Base-by-base conservation (phyloP, 139 green algal species). In the Asterochloris erici region DNA sequence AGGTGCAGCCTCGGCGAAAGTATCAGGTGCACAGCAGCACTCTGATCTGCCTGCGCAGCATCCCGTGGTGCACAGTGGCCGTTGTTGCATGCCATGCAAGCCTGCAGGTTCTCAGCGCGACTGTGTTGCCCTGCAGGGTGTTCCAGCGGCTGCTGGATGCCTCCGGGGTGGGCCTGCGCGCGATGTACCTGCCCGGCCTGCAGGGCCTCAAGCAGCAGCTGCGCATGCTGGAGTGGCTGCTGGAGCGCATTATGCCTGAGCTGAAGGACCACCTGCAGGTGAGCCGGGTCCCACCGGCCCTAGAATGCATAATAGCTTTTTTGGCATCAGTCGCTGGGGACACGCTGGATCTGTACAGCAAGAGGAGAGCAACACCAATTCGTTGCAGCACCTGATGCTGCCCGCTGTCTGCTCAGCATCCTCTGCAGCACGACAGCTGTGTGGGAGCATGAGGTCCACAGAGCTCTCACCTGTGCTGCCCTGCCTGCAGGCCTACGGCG, bases 121-220 rank as follows among this genome's bases (percentile, higher is more conserved):
- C 12, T 16, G 70, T 82, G 68, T 81, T 87, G 78, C 23, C 60
- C 38, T 54, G 38, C 38, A 54, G 38, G 38, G 38, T 54, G 38
- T 54, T 54, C 38, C 38, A 54, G 38, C 38, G 38, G 4, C 83
- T 96, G 2, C 92, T 96, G 91, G 86, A 85, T 29, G 29, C 83
- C 19, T 70, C 54, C 23, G 92, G 91, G 24, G 81, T 90, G 66
- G 93, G 94, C 83, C 86, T 98, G 79, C 89, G 95, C 38, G 84
- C 87, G 11, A 84, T 96, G 21, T 98, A 97, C 90, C 85, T 96
- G 12, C 95, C 95, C 0, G 94, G 76, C 21, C 82, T 98, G 69
- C 84, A 91, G 27, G 88, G 85, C 10, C 91, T 97, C 21, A 96
- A 97, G 82, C 54, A 85, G 63, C 54, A 86, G 79, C 87, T 94